These are phyloP conservation scores for Solanum ossicruentum DNA, from an alignment of 257 asterid species.

Conservation along the genomic window DNA sequence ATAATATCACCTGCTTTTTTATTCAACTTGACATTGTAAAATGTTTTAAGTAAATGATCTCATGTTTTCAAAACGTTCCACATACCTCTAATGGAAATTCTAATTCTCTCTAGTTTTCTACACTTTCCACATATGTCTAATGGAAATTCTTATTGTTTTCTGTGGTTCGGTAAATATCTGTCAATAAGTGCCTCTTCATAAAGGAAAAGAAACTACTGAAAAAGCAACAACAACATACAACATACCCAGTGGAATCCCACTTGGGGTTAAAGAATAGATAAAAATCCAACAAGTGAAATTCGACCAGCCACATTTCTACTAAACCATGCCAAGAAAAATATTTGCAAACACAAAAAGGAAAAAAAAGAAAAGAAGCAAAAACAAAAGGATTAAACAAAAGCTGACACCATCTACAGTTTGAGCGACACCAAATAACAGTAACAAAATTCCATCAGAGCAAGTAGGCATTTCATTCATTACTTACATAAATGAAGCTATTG, in stretches of 20 bases:
- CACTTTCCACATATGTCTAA: background rate
- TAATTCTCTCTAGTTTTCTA: background rate
- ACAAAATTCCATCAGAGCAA: background rate
- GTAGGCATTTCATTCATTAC: conserved; percentile 4
- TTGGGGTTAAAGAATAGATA: too few species aligned
- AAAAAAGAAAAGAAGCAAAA: background rate
- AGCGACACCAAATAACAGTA: background rate
- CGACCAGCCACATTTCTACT: background rate
- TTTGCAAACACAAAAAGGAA: background rate
- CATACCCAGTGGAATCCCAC: too few species aligned
- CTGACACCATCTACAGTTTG: background rate
- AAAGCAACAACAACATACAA: too few species aligned
- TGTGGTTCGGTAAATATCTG: background rate
- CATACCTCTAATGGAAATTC: background rate
- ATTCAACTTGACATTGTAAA: background rate
- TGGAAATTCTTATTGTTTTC: background rate
- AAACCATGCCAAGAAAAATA: background rate
- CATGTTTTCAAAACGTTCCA: background rate
- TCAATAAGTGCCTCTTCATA: background rate
- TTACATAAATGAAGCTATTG: conserved; percentile 89
- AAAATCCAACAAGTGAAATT: background rate
- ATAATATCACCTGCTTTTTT: background rate
- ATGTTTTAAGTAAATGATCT: background rate
- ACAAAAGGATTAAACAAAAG: background rate
- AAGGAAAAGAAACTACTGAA: background rate